phyloP scores from a whole-genome alignment of 176 grass and related monocot genomes.

The Guadua angustifolia region DNA sequence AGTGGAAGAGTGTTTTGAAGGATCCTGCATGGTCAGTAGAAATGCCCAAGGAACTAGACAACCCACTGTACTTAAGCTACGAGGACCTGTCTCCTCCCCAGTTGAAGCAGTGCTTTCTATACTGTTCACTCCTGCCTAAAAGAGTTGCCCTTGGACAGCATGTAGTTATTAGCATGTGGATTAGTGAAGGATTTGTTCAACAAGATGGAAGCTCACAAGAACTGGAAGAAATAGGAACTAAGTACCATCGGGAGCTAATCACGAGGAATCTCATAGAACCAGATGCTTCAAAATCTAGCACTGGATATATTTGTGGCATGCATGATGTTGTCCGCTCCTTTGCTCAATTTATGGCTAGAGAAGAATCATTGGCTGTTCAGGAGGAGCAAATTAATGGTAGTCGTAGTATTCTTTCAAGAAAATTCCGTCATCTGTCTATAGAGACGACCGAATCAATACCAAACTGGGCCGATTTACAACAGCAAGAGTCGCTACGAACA shows the following conservation, averaged over 20 bases:
- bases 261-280: constrained; percentile 36
- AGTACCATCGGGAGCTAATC: neutral
- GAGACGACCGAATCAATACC: too few species aligned
- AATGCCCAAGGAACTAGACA: neutral
- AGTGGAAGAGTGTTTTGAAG: constrained; percentile 1
- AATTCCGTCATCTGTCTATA: too few species aligned
- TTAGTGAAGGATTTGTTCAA: neutral
- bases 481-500: too few species aligned
- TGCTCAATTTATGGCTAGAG: constrained; percentile 10
- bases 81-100: too few species aligned
- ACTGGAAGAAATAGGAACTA: neutral
- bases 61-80: too few species aligned
- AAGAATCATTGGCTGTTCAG: neutral
- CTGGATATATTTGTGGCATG: too few species aligned
- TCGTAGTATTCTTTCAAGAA: too few species aligned
- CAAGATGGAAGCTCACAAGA: neutral
- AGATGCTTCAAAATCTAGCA: neutral
- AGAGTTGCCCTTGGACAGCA: accelerated
- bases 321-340: constrained; percentile 12
- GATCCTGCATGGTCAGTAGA: neutral
- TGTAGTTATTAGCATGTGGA: neutral
- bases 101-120: too few species aligned
- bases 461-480: too few species aligned
- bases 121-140: too few species aligned
- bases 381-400: too few species aligned